phyloP scores from a whole-genome alignment of 2,329 filamentous ascomycete species.

The Cadophora gregata region DNA sequence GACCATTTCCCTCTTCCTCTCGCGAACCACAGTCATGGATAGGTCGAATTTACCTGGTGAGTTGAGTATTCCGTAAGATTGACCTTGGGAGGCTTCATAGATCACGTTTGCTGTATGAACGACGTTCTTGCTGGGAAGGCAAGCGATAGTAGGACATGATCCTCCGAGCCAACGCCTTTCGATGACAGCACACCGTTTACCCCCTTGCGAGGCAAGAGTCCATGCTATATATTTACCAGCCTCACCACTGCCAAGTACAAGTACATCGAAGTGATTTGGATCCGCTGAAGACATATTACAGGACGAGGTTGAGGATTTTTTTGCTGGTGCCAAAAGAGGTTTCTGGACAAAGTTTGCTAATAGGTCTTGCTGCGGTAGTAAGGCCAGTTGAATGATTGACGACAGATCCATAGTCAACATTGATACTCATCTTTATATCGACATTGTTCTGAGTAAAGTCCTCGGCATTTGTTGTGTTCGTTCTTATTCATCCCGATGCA shows the following conservation, averaged over 20 bases:
- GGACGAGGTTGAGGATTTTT: not conserved
- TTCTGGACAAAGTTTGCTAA: not conserved
- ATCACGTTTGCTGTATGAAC: slow-evolving; percentile 20
- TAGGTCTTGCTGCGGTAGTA: not conserved
- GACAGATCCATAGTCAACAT: not conserved
- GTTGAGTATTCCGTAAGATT: slow-evolving; percentile 18
- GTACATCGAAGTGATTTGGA: not conserved
- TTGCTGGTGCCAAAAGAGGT: not conserved
- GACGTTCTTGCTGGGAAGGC: slow-evolving; percentile 23
- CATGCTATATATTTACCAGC: slow-evolving; percentile 21
- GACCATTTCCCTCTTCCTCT: slow-evolving; percentile 10
- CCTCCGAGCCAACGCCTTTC: slow-evolving; percentile 21
- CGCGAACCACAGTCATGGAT: not conserved
- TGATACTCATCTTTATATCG: not conserved
- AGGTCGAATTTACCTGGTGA: not conserved
- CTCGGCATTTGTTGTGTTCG: slow-evolving; percentile 2
- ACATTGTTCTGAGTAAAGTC: not conserved
- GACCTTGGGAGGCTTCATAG: slow-evolving; percentile 9
- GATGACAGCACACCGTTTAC: slow-evolving; percentile 14
- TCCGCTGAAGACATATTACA: not conserved
- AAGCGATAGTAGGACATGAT: slow-evolving; percentile 21
- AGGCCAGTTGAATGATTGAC: not conserved
- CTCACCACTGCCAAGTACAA: slow-evolving; percentile 20
- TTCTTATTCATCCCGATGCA: slow-evolving; percentile 8
- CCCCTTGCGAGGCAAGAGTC: slow-evolving; percentile 9